These are phyloP conservation scores for Kurtzmaniella quercitrusa DNA, from an alignment of 1,139 yeast genomes.

Conservation along the genomic window DNA sequence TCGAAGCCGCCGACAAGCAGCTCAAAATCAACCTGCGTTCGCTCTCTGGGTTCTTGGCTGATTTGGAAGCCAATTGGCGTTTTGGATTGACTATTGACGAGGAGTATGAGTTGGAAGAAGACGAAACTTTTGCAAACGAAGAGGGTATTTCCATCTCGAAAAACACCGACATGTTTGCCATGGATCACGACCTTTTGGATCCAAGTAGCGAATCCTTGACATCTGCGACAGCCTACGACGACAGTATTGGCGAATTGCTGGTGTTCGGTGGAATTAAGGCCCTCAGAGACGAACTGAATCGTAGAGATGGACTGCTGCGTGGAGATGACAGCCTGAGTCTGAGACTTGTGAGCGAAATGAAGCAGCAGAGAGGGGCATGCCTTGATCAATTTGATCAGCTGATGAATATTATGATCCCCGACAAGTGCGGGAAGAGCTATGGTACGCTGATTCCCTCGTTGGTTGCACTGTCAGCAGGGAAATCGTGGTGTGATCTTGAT, in stretches of 20 bases:
- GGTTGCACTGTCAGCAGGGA: constrained; percentile 28
- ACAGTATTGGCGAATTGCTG: background rate
- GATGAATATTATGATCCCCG: constrained; percentile 9
- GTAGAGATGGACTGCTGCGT: constrained; percentile 6
- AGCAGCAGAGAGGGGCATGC: background rate
- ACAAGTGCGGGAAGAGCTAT: background rate
- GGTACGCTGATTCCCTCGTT: constrained; percentile 22
- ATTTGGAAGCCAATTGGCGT: constrained; percentile 26
- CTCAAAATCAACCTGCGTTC: constrained; percentile 24
- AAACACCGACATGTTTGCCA: constrained; percentile 20
- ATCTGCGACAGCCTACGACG: constrained; percentile 6
- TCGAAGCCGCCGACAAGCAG: constrained; percentile 22
- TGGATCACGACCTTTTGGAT: constrained; percentile 24
- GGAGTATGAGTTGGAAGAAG: constrained; percentile 16
- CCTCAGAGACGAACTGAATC: constrained; percentile 6
- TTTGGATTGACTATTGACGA: constrained; percentile 37
- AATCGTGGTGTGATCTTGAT: constrained; percentile 35
- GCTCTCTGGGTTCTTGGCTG: constrained; percentile 24
- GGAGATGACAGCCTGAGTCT: background rate
- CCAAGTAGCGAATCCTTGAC: constrained; percentile 4
- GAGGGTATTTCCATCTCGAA: constrained; percentile 8
- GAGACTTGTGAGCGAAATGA: background rate
- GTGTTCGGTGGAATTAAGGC: background rate
- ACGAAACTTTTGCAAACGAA: constrained; percentile 6
- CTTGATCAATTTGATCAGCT: constrained; percentile 9